A percentile compares a stretch with the other conserved stretches of the same genome.
These are phyloP conservation scores for Penicillium manginii DNA, from an alignment of 495 filamentous ascomycete genomes.

Conservation along the genomic window DNA sequence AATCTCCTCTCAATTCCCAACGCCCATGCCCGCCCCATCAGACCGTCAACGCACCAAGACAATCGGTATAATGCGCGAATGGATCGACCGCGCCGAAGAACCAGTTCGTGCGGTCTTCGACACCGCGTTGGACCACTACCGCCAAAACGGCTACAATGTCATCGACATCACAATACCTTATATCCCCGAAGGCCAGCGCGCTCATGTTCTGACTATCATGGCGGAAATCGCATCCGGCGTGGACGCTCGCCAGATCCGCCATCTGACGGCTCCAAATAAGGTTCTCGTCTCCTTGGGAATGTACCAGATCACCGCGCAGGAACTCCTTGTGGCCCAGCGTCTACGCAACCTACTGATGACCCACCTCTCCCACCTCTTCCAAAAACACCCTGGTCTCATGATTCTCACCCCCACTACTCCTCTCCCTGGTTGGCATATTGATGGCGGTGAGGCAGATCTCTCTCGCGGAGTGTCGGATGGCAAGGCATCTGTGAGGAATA, in stretches of 20 bases:
- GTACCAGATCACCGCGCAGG: constrained; percentile 63
- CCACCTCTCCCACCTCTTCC: constrained; percentile 76
- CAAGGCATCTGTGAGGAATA: constrained; percentile 71
- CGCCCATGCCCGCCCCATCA: constrained; percentile 39
- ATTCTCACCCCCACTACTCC: constrained; percentile 82
- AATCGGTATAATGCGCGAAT: constrained; percentile 75
- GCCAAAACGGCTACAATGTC: constrained; percentile 62
- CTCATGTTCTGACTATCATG: constrained; percentile 83
- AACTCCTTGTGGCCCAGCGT: constrained; percentile 76
- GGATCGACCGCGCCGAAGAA: constrained; percentile 71
- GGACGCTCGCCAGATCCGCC: constrained; percentile 40
- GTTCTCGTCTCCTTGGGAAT: constrained; percentile 67
- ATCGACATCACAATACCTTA: constrained; percentile 78
- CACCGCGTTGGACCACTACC: constrained; percentile 63
- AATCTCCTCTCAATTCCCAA: constrained; percentile 50
- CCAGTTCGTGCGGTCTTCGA: constrained; percentile 64
- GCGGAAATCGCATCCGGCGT: constrained; percentile 59
- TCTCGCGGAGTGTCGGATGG: constrained; percentile 72
- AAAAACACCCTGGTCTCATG: constrained; percentile 72
- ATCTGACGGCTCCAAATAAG: constrained; percentile 71
- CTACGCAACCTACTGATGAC: constrained; percentile 79
- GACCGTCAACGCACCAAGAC: constrained; percentile 44
- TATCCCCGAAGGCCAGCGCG: constrained; percentile 71
- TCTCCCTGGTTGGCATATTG: constrained; percentile 72
- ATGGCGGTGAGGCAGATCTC: constrained; percentile 53